A percentile compares a stretch with the other conserved stretches of the same genome.
Conservation (phyloP, 139 green algal species). For the Diplosphaera chodatii region DNA sequence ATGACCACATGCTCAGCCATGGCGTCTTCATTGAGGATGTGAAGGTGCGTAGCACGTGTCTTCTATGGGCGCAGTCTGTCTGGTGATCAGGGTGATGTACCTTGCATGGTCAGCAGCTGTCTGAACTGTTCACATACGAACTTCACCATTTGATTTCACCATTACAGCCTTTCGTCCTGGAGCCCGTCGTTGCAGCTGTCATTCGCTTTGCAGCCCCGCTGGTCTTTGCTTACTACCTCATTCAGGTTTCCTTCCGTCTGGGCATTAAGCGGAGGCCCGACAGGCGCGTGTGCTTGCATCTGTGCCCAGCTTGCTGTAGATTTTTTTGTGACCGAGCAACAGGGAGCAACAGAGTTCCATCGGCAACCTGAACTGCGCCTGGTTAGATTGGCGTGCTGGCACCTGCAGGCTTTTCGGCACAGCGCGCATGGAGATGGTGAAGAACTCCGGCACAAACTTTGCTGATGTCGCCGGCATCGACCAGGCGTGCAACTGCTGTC, state of each 20-base stretch:
- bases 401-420: constrained; percentile 49
- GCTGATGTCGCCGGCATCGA: constrained; percentile 69
- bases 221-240: constrained; percentile 36
- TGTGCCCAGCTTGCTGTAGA: too few species aligned
- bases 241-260: constrained; percentile 39
- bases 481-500: constrained; percentile 7
- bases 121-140: too few species aligned
- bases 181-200: constrained; percentile 20
- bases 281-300: constrained; percentile 6
- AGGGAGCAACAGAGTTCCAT: too few species aligned
- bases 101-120: too few species aligned
- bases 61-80: too few species aligned
- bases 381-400: neutral
- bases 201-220: constrained; percentile 37
- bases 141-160: too few species aligned
- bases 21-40: constrained; percentile 38
- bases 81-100: too few species aligned
- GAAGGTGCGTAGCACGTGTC: neutral
- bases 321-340: too few species aligned
- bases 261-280: constrained; percentile 6
- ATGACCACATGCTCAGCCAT: constrained; percentile 68
- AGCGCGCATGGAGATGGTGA: constrained; percentile 48
- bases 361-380: too few species aligned
- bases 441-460: constrained; percentile 42
- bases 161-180: neutral